Conservation (phyloP, 257 asterid species). For the Lycium ferocissimum region DNA sequence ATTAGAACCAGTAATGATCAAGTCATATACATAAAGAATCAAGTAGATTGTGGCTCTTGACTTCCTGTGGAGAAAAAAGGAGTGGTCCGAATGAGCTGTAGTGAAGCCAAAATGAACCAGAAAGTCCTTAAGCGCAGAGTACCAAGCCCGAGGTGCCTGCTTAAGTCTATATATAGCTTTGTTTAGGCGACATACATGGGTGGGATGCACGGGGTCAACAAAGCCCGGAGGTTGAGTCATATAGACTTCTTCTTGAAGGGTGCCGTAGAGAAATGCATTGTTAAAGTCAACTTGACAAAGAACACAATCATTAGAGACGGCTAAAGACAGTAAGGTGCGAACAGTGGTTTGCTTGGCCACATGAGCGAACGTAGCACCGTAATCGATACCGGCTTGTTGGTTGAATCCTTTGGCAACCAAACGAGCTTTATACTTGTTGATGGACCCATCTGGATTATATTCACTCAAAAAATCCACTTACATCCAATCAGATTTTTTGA, state of each 20-base stretch:
- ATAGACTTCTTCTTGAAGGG: not conserved
- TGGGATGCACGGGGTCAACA: not conserved
- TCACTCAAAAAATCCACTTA: no score
- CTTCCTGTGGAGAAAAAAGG: not conserved
- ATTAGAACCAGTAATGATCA: not conserved
- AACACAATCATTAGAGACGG: not conserved
- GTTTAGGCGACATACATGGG: not conserved
- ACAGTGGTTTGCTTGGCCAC: slow-evolving; percentile 18
- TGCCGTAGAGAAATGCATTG: slow-evolving; percentile 22
- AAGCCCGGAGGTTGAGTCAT: slow-evolving; percentile 20
- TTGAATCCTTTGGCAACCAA: not conserved
- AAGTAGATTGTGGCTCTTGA: not conserved
- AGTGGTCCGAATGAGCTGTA: not conserved
- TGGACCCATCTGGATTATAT: no score
- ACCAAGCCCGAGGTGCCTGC: slow-evolving; percentile 28
- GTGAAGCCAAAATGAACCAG: not conserved
- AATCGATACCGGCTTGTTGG: slow-evolving; percentile 11
- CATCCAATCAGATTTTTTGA: no score
- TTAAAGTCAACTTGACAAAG: slow-evolving; percentile 16
- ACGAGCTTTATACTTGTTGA: not conserved
- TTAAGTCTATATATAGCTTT: not conserved
- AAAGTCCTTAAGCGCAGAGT: no score
- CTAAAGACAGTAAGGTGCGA: not conserved
- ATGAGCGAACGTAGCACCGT: slow-evolving; percentile 8
- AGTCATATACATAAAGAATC: not conserved